phyloP scores from a whole-genome alignment of 176 grass and related monocot genomes.

The Typha latifolia region DNA sequence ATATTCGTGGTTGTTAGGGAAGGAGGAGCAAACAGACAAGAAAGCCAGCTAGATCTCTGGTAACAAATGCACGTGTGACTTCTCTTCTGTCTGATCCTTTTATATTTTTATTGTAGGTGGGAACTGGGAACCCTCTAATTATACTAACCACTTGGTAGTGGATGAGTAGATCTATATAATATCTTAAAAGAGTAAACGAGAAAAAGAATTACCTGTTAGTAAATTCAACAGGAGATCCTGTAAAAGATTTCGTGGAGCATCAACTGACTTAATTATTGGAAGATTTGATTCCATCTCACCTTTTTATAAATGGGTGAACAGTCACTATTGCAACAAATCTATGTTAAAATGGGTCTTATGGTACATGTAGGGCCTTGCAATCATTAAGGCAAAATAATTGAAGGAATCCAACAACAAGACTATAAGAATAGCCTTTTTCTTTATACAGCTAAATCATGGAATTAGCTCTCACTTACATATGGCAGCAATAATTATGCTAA shows the following conservation, averaged over 20 bases:
- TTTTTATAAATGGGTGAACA: background rate
- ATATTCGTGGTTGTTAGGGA: background rate
- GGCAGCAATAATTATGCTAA: too few species aligned
- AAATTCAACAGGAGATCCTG: background rate
- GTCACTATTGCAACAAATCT: background rate
- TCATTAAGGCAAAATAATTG: background rate
- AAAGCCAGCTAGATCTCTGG: too few species aligned
- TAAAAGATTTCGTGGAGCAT: background rate
- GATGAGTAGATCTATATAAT: too few species aligned
- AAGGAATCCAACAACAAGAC: background rate
- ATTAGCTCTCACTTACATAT: too few species aligned
- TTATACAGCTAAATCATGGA: background rate
- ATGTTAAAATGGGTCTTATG: background rate
- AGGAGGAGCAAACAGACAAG: background rate
- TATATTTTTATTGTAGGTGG: too few species aligned
- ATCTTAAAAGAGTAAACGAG: too few species aligned
- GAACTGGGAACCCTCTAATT: too few species aligned
- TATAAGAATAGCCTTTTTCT: background rate
- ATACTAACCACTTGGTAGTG: too few species aligned
- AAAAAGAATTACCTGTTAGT: too few species aligned
- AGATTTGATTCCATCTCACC: background rate
- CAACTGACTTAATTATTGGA: background rate
- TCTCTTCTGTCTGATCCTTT: too few species aligned
- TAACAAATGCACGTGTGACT: background rate
- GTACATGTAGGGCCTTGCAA: background rate